A percentile compares a stretch with the other conserved stretches of the same genome.
Evolutionary conservation across 345 rosid species (phyloP).

Genomic region (Euphorbia tirucalli): DNA sequence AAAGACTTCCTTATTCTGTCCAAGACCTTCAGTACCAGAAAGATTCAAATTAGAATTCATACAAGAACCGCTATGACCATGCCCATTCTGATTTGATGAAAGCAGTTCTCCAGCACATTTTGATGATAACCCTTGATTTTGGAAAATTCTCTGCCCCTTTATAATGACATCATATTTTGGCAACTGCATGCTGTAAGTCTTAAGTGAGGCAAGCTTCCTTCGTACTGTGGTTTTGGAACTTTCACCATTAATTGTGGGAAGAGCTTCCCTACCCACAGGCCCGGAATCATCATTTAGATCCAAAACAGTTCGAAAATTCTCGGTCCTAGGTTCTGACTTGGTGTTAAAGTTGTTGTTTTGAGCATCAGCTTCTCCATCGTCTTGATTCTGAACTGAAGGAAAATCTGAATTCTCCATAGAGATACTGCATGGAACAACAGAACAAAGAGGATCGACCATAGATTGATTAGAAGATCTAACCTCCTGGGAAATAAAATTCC

Average conservation of each 20-base stretch:
- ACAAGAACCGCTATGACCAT: conserved; percentile 12
- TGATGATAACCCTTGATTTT: conserved; percentile 19
- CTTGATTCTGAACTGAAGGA: conserved; percentile 22
- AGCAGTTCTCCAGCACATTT: conserved; percentile 5
- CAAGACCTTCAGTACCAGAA: conserved; percentile 14
- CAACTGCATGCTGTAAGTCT: conserved; percentile 36
- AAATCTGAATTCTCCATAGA: conserved; percentile 35
- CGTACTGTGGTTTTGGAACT: conserved; percentile 24
- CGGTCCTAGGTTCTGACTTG: conserved; percentile 16
- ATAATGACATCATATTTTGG: conserved; percentile 21
- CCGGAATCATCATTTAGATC: conserved; percentile 17
- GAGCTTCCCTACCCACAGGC: conserved; percentile 24
- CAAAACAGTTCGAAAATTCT: conserved; percentile 20
- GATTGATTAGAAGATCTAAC: conserved; percentile 40
- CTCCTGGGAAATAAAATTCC: conserved; percentile 38
- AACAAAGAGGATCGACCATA: conserved; percentile 63
- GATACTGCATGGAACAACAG: conserved; percentile 67
- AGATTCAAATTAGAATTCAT: conserved; percentile 17
- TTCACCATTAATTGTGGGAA: conserved; percentile 15
- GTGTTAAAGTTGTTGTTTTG: conserved; percentile 26
- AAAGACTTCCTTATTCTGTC: conserved; percentile 15
- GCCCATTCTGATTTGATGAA: conserved; percentile 12
- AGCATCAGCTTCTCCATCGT: conserved; percentile 26
- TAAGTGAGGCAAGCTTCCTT: conserved; percentile 39
- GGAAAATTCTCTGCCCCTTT: conserved; percentile 15